Percentiles rank a stretch among this genome's conserved stretches.
phyloP scores from a whole-genome alignment of 108 stramenopile genomes.

The Nannochloropsis oceanica region DNA sequence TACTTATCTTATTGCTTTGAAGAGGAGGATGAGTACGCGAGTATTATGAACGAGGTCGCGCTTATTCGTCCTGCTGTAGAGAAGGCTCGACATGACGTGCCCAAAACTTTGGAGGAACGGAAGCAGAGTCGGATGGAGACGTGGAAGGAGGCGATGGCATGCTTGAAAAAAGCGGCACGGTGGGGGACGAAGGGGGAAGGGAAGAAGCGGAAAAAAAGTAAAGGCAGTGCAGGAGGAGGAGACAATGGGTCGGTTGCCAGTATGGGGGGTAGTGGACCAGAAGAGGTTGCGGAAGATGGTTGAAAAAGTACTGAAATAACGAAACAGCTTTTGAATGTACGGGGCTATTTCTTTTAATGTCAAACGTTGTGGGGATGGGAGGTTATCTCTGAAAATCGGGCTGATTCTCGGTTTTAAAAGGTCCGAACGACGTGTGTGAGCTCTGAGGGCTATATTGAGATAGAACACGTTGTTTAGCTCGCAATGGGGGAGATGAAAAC shows the following conservation, averaged over 20 bases:
- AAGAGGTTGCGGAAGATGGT: no score
- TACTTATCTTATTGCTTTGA: background rate
- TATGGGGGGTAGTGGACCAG: background rate
- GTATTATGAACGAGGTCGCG: background rate
- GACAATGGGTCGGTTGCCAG: background rate
- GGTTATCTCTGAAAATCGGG: no score
- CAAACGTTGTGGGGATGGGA: no score
- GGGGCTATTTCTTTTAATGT: no score
- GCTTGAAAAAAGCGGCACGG: background rate
- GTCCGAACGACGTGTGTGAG: no score
- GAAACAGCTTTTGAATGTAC: no score
- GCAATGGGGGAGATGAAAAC: no score
- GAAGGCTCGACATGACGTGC: background rate
- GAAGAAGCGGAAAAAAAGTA: background rate
- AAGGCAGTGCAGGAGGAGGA: background rate
- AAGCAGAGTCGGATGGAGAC: background rate
- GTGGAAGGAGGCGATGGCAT: background rate
- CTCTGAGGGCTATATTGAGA: no score
- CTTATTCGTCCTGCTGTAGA: background rate
- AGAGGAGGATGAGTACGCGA: background rate
- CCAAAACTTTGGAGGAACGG: background rate
- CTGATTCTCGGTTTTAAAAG: no score
- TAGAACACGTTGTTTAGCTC: no score
- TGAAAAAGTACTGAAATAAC: no score
- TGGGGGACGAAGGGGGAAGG: background rate